Conservation (phyloP, 257 asterid genomes). For the Penstemon newberryi region DNA sequence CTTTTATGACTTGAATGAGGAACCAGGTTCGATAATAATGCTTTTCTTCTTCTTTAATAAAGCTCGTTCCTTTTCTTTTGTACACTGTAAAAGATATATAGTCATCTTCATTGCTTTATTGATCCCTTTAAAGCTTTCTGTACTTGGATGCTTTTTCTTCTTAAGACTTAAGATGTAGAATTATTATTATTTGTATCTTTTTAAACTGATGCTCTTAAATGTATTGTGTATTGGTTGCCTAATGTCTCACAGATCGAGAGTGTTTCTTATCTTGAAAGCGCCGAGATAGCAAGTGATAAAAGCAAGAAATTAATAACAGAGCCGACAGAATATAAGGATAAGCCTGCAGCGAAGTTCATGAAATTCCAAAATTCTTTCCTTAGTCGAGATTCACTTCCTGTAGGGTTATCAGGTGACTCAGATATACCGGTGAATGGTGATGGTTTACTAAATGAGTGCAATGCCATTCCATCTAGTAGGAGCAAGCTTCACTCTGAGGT, state of each 20-base stretch:
- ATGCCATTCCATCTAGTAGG: slow-evolving; percentile 16
- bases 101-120: slow-evolving; percentile 4
- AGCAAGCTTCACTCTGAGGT: slow-evolving; percentile 24
- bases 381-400: slow-evolving; percentile 31
- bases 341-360: slow-evolving; percentile 22
- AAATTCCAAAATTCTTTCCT: slow-evolving; percentile 24
- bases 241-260: slow-evolving; percentile 58
- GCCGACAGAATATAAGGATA: slow-evolving; percentile 18
- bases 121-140: background rate
- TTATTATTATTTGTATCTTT: slow-evolving; percentile 1
- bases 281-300: slow-evolving; percentile 40
- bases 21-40: no score
- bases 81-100: background rate
- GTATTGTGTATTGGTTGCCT: slow-evolving; percentile 23
- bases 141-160: background rate
- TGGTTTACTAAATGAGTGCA: slow-evolving; percentile 31
- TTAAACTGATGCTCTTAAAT: background rate
- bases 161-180: slow-evolving; percentile 1
- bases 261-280: slow-evolving; percentile 51
- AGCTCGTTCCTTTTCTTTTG: background rate
- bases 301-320: slow-evolving; percentile 30
- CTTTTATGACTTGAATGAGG: no score
- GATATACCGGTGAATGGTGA: slow-evolving; percentile 27
- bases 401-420: slow-evolving; percentile 26
- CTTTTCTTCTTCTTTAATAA: no score